Evolutionary conservation across 108 stramenopile genomes (phyloP).

Genomic region (Epithemia pelagica): DNA sequence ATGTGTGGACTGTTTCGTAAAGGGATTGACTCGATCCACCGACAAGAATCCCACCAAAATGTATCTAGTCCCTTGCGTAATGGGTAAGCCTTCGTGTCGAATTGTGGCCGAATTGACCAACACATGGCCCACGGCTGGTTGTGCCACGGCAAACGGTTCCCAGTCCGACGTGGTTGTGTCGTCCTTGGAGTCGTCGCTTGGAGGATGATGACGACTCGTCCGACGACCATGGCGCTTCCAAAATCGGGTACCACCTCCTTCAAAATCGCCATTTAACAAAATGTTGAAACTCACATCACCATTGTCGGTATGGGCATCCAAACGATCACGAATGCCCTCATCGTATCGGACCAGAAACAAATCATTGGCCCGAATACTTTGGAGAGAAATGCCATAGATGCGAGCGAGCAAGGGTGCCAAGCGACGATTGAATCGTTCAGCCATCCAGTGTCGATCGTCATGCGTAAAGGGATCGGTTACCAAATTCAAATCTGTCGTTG

Average conservation of each 20-base stretch:
- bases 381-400: conserved; percentile 34
- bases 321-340: conserved; percentile 16
- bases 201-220: background rate
- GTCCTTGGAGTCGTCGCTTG: no score
- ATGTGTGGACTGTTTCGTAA: conserved; percentile 18
- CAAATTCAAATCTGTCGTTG: conserved; percentile 69
- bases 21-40: conserved; percentile 54
- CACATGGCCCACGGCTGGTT: conserved; percentile 40
- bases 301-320: conserved; percentile 44
- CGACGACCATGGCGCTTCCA: conserved; percentile 16
- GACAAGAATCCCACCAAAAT: conserved; percentile 58
- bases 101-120: conserved; percentile 32
- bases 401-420: conserved; percentile 48
- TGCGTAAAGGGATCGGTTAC: conserved; percentile 47
- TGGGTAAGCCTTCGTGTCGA: conserved; percentile 49
- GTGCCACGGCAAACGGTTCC: conserved; percentile 29
- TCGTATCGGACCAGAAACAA: conserved; percentile 40
- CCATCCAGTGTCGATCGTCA: conserved; percentile 33
- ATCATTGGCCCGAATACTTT: conserved; percentile 53
- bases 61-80: conserved; percentile 46
- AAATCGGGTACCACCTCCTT: conserved; percentile 62
- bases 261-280: conserved; percentile 57
- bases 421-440: conserved; percentile 35
- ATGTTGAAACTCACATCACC: conserved; percentile 48
- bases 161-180: no score